A percentile compares a stretch with the other conserved stretches of the same genome.
Conservation (phyloP, 2,329 filamentous ascomycete genomes). For the Parafenestella ontariensis region DNA sequence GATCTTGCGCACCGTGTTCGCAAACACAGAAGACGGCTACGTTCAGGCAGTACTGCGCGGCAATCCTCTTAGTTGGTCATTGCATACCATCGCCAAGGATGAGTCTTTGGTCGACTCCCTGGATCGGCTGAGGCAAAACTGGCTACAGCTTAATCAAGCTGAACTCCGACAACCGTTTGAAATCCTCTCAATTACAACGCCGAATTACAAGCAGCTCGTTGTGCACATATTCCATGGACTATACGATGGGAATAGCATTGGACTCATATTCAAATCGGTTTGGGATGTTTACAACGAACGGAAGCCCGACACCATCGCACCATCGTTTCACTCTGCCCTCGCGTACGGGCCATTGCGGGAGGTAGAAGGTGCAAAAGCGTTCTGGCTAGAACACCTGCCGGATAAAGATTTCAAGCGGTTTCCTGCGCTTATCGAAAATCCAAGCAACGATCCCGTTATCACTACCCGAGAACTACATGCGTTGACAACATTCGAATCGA, state of each 20-base stretch:
- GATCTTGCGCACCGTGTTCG: conserved; percentile 76
- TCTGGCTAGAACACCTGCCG: conserved; percentile 71
- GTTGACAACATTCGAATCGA: conserved; percentile 56
- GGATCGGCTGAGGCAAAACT: conserved; percentile 52
- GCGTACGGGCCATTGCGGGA: conserved; percentile 70
- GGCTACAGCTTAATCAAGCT: conserved; percentile 62
- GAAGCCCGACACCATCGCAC: conserved; percentile 45
- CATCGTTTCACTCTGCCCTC: conserved; percentile 71
- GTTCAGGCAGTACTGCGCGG: conserved; percentile 71
- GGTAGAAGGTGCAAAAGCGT: conserved; percentile 59
- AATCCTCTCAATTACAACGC: conserved; percentile 52
- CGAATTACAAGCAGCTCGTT: conserved; percentile 54
- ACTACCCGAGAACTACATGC: conserved; percentile 45
- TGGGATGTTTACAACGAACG: conserved; percentile 57
- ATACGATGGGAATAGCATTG: conserved; percentile 84
- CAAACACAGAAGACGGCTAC: conserved; percentile 75
- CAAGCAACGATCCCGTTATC: conserved; percentile 26
- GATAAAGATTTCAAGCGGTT: conserved; percentile 41
- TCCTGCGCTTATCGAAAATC: conserved; percentile 29
- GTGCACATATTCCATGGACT: conserved; percentile 83
- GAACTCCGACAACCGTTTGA: conserved; percentile 62
- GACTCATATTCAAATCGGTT: conserved; percentile 69
- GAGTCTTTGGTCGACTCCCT: conserved; percentile 32
- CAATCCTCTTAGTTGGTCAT: conserved; percentile 25
- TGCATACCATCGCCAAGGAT: conserved; percentile 33